phyloP scores from a whole-genome alignment of 2,329 filamentous ascomycete species.

The Colletotrichum higginsianum region DNA sequence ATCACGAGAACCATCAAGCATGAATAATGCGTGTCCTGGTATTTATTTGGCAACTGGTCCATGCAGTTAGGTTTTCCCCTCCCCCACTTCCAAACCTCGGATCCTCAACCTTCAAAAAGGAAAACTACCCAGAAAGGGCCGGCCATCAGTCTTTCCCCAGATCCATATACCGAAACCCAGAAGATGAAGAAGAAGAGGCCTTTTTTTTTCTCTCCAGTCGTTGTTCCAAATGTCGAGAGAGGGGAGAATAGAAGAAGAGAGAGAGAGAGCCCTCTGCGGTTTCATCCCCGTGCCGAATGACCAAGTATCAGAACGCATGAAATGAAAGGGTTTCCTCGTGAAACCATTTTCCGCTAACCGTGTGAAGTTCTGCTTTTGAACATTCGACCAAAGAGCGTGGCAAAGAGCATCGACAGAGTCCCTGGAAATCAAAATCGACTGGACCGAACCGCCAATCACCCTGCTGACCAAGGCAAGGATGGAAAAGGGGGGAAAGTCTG shows the following conservation, averaged over 20 bases:
- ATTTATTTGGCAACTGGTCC: constrained; percentile 18
- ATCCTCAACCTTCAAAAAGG: background rate
- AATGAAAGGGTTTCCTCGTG: background rate
- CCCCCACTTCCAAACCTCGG: background rate
- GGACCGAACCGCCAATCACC: background rate
- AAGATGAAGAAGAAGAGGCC: background rate
- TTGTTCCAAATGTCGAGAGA: background rate
- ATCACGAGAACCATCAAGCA: background rate
- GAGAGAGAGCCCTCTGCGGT: background rate
- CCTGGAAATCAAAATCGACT: background rate
- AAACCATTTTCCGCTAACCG: background rate
- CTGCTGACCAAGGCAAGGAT: background rate
- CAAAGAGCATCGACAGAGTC: background rate
- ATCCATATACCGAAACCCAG: background rate
- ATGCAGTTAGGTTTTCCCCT: constrained; percentile 2
- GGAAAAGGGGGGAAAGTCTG: background rate
- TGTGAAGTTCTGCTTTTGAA: background rate
- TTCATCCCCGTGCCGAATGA: constrained; percentile 16
- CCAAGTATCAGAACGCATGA: constrained; percentile 12
- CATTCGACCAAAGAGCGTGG: too few relatives aligned
- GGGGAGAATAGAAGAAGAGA: too few relatives aligned
- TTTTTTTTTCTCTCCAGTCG: background rate
- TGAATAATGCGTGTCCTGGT: constrained; percentile 21
- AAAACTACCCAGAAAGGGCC: constrained; percentile 14
- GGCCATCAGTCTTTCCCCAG: background rate